phyloP scores from a whole-genome alignment of 495 filamentous ascomycete species.

The Podospora anserina region DNA sequence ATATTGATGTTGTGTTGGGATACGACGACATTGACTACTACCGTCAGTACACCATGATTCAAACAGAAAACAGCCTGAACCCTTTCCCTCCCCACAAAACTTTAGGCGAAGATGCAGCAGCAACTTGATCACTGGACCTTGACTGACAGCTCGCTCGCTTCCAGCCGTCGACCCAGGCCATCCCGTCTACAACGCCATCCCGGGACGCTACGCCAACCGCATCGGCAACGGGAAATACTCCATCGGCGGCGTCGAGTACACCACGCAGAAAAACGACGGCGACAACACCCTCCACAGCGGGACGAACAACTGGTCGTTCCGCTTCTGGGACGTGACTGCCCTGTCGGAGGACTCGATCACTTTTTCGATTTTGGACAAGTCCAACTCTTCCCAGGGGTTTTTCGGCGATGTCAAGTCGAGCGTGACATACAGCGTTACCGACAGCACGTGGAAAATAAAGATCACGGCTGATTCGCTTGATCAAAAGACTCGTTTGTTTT shows the following conservation, averaged over 20 bases:
- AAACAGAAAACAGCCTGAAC: conserved; percentile 18
- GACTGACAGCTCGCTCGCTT: background rate
- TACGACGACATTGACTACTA: conserved; percentile 52
- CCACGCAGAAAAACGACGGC: conserved; percentile 53
- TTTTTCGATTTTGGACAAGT: conserved; percentile 67
- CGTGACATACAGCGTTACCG: conserved; percentile 64
- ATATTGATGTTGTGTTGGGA: conserved; percentile 52
- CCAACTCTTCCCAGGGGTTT: conserved; percentile 65
- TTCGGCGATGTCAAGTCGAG: conserved; percentile 68
- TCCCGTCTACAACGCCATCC: conserved; percentile 51
- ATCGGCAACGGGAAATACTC: conserved; percentile 53
- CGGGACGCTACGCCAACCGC: conserved; percentile 55
- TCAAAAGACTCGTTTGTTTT: conserved; percentile 45
- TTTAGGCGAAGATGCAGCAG: conserved; percentile 9
- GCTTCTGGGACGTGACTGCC: conserved; percentile 53
- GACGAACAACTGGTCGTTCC: conserved; percentile 58
- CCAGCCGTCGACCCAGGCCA: conserved; percentile 48
- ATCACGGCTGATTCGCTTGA: conserved; percentile 52
- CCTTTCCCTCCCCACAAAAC: background rate
- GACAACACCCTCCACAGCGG: conserved; percentile 59
- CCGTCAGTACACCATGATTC: conserved; percentile 25
- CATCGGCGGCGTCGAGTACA: conserved; percentile 50
- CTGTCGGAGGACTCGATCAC: conserved; percentile 66
- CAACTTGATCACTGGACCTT: background rate
- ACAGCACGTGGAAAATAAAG: conserved; percentile 52